phyloP scores from a whole-genome alignment of 2,329 filamentous ascomycete genomes.

The Arthrinium phaeospermum region DNA sequence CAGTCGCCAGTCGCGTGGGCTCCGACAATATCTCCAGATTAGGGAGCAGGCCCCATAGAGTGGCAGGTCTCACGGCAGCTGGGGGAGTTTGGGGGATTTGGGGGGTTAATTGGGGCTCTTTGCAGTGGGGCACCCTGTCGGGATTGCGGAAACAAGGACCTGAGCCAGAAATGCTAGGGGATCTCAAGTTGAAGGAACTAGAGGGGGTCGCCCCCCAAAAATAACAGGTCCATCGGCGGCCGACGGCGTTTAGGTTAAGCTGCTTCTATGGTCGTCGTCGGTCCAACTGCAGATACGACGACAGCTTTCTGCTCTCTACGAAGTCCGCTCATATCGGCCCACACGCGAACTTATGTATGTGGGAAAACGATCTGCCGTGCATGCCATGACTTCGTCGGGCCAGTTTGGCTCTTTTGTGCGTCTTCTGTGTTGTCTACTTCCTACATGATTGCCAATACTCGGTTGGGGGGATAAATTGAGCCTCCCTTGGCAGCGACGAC shows the following conservation, averaged over 20 bases:
- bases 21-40: neutral
- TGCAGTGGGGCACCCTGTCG: neutral
- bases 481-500: neutral
- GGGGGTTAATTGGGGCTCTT: neutral
- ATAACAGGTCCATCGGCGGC: neutral
- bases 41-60: neutral
- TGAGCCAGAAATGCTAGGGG: neutral
- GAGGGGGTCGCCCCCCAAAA: neutral
- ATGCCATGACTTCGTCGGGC: neutral
- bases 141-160: constrained; percentile 5
- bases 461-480: neutral
- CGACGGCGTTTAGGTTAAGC: neutral
- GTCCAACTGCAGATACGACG: neutral
- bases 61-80: neutral
- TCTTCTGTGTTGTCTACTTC: neutral
- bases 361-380: neutral
- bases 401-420: neutral
- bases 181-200: neutral
- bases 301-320: neutral
- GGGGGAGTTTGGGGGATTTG: neutral
- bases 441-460: neutral
- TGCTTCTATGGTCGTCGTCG: neutral
- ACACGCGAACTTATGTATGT: no score
- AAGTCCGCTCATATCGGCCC: neutral
- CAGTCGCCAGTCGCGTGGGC: neutral